phyloP scores from a whole-genome alignment of 2,329 filamentous ascomycete species.

The Aspergillus brunneoviolaceus region DNA sequence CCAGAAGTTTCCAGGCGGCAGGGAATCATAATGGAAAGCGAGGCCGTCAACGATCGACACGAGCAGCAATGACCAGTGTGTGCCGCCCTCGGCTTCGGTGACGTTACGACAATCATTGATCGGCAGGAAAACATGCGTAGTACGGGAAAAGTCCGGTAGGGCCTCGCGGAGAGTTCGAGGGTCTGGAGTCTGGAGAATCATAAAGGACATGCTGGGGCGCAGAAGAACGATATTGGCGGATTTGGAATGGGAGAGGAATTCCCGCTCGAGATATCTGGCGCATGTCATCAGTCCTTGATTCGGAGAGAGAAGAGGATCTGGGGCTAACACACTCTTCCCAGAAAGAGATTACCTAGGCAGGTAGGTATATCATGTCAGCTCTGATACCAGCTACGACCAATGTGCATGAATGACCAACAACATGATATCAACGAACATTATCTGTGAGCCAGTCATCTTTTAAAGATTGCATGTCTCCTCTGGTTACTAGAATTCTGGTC shows the following conservation, averaged over 20 bases:
- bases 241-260: constrained; percentile 76
- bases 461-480: constrained; percentile 83
- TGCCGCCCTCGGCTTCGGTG: constrained; percentile 78
- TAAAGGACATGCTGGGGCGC: constrained; percentile 87
- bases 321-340: constrained; percentile 78
- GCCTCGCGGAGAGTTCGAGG: constrained; percentile 61
- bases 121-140: constrained; percentile 92
- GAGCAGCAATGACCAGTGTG: constrained; percentile 91
- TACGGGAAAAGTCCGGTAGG: constrained; percentile 74
- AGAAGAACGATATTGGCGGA: constrained; percentile 86
- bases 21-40: constrained; percentile 94
- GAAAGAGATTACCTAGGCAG: constrained; percentile 78
- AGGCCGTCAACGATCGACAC: constrained; percentile 86
- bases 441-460: constrained; percentile 96
- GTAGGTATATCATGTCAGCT: constrained; percentile 22
- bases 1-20: constrained; percentile 70
- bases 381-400: constrained; percentile 13
- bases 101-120: constrained; percentile 85
- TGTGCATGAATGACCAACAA: not conserved
- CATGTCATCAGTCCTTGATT: constrained; percentile 11
- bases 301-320: constrained; percentile 1
- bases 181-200: constrained; percentile 73
- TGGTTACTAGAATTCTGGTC: constrained; percentile 62
- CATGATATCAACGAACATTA: constrained; percentile 61
- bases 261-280: constrained; percentile 75